phyloP scores from a whole-genome alignment of 1,284 basidiomycete genomes.

The Heliocybe sulcata region DNA sequence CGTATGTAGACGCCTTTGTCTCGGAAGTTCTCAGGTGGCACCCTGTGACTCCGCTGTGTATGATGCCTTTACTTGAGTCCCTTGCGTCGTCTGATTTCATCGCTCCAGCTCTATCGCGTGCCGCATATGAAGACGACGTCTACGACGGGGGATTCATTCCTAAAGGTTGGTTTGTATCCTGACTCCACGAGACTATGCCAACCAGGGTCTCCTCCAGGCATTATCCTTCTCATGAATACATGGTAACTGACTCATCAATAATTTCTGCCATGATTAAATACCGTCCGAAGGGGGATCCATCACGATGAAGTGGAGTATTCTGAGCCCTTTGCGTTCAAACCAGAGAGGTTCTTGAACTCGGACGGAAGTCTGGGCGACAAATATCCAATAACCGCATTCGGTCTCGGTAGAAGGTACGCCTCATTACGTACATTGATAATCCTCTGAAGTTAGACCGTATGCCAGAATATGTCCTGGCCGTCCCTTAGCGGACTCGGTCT shows the following conservation, averaged over 20 bases:
- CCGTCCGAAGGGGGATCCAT: slow-evolving; percentile 18
- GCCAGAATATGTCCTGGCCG: no score
- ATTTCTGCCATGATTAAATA: slow-evolving; percentile 1
- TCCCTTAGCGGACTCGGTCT: no score
- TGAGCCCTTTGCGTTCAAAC: slow-evolving; percentile 17
- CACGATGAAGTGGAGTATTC: slow-evolving; percentile 18
- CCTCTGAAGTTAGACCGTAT: no score
- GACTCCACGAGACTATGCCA: not conserved
- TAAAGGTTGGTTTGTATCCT: slow-evolving; percentile 14
- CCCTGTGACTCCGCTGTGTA: not conserved
- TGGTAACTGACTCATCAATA: slow-evolving; percentile 4
- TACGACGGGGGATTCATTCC: slow-evolving; percentile 17
- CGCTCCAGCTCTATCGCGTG: not conserved
- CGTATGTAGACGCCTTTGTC: slow-evolving; percentile 44
- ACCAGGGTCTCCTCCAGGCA: not conserved
- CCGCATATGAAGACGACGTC: slow-evolving; percentile 16
- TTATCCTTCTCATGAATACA: not conserved
- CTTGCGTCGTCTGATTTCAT: not conserved
- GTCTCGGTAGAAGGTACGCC: no score
- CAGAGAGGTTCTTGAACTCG: slow-evolving; percentile 15
- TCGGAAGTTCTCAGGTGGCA: slow-evolving; percentile 40
- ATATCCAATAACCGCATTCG: no score
- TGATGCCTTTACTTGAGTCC: not conserved
- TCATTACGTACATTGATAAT: no score
- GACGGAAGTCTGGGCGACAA: no score